Percentiles rank a stretch among this genome's conserved stretches.
These are phyloP conservation scores for Fonsecaea pedrosoi DNA, from an alignment of 2,329 filamentous ascomycete species.

Conservation along the genomic window DNA sequence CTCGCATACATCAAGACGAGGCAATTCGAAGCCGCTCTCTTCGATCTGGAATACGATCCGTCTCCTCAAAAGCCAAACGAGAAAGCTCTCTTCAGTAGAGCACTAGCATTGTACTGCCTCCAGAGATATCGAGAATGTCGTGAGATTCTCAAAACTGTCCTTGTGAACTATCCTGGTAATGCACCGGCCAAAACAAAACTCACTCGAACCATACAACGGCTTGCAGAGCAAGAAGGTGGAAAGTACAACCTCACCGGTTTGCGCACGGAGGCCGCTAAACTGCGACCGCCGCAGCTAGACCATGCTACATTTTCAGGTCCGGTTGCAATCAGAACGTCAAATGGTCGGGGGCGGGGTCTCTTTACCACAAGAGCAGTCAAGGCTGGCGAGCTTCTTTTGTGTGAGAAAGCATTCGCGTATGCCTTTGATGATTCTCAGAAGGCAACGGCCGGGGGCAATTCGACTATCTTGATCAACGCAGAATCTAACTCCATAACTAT, in stretches of 20 bases:
- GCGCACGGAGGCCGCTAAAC: background rate
- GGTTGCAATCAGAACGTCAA: background rate
- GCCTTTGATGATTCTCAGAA: background rate
- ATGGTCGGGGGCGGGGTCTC: background rate
- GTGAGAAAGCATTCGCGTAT: slow-evolving; percentile 1
- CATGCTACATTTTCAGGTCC: background rate
- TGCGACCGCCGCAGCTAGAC: background rate
- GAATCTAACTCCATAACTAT: background rate
- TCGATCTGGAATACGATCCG: background rate
- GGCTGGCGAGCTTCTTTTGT: background rate
- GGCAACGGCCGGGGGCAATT: background rate
- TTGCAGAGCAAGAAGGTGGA: background rate
- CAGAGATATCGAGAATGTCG: background rate
- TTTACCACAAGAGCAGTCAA: slow-evolving; percentile 1
- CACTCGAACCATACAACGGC: background rate
- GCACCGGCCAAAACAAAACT: background rate
- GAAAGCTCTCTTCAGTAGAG: background rate
- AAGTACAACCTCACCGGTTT: background rate
- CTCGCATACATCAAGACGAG: background rate
- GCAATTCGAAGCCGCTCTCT: background rate
- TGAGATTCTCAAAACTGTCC: background rate
- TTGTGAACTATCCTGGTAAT: background rate
- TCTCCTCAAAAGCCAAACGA: background rate
- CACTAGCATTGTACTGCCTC: background rate
- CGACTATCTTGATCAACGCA: background rate